Base-by-base conservation (phyloP, 1,284 basidiomycete genomes). In the Irpex sp. region DNA sequence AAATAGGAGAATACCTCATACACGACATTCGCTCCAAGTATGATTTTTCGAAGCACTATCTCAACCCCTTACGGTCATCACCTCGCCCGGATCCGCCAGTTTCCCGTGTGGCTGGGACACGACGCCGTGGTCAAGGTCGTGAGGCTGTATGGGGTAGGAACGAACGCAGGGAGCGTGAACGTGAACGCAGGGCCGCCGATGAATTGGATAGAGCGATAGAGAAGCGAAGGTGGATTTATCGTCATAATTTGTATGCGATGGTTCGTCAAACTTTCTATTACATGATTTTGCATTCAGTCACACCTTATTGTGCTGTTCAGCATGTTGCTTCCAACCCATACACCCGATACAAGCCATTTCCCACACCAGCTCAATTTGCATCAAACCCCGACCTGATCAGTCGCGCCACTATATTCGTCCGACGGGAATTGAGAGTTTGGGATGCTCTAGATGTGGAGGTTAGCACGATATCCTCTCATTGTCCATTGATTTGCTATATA, bases 371-470 rank as follows among this genome's bases (percentile, higher is more conserved):
- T 1, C 91, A 93, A 71, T 93, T 96, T 68, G 66, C 91, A 31
- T 82, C 87, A 1, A 91, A 92, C 17, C 82, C 81, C 48, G 90
- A 93, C 68, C 77, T 88, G 13, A 83, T 92, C 64, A 87, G 85
- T 63, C 83, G 92, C 7, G 89, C 92, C 17, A 92, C 87, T 0
- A 81, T 81, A 9, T 97, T 95, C 71, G 75, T 96, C n/a, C 81
- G 92, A 44, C 82, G 94, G 49, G 94, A 97, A 72, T 77, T 96
- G 52, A 85, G 85, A 54, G 88, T 96, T 2, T 96, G 94, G 94
- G 81, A 85, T 13, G 84, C 87, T 70, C 76, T 93, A 15, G 93
- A 96, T 71, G 86, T 94, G 5, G 93, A 95, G 82, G 92, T 90
- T 64, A 65, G 83, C 38, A 44, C 31, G 19, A 5, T 49, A 13